Evolutionary conservation across 768 basidiomycete species (phyloP).

Genomic region (Dentipellis fragilis): DNA sequence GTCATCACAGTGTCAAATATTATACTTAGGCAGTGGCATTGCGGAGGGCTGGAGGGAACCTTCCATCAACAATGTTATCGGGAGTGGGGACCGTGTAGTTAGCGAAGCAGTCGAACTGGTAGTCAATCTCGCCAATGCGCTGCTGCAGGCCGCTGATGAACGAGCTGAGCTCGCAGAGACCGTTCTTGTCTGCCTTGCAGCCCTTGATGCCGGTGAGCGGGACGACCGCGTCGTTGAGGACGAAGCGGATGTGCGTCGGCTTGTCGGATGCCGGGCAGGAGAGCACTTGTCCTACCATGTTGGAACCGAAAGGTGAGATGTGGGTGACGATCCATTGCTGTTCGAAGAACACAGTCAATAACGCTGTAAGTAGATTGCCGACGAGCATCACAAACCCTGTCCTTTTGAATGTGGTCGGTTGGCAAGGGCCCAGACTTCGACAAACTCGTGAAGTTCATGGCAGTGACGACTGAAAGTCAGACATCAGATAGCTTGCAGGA

Average conservation of each 20-base stretch:
- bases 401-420: slow-evolving; percentile 24
- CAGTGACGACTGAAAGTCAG: slow-evolving; percentile 14
- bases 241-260: slow-evolving; percentile 29
- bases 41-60: slow-evolving; percentile 1
- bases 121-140: slow-evolving; percentile 31
- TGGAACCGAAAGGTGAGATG: slow-evolving; percentile 36
- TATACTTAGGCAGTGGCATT: slow-evolving; percentile 6
- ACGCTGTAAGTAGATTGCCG: not conserved
- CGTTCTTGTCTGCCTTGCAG: slow-evolving; percentile 30
- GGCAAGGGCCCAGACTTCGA: slow-evolving; percentile 15
- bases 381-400: slow-evolving; percentile 16
- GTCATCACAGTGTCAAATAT: too few species aligned
- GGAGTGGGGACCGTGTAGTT: slow-evolving; percentile 35
- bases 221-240: slow-evolving; percentile 40
- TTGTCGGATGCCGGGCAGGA: slow-evolving; percentile 23
- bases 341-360: not conserved
- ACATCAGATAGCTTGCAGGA: not conserved
- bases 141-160: slow-evolving; percentile 29
- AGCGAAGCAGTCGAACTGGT: slow-evolving; percentile 31
- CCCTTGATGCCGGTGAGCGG: slow-evolving; percentile 36
- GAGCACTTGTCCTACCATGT: slow-evolving; percentile 37
- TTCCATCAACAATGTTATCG: slow-evolving; percentile 30
- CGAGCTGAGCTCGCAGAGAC: slow-evolving; percentile 29
- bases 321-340: slow-evolving; percentile 28
- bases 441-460: not conserved